Conservation (phyloP, 225 moss, liverwort and hornwort species). For the Asterella californica region DNA sequence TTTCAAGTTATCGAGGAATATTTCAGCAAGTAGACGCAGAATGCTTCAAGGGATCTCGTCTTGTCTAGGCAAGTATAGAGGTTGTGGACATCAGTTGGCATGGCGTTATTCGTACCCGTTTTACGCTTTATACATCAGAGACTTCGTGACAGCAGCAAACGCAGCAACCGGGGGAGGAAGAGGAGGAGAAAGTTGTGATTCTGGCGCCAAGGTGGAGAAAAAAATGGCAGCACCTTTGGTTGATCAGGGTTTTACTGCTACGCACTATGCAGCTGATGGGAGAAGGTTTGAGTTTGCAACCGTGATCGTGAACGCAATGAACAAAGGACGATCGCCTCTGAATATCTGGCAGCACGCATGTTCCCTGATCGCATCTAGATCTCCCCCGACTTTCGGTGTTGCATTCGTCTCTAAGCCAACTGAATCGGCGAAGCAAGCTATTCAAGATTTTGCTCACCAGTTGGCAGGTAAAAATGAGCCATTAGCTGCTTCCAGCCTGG, state of each 20-base stretch:
- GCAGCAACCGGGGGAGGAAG: background rate
- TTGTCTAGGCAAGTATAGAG: background rate
- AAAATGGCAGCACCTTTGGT: background rate
- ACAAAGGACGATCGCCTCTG: constrained; percentile 31
- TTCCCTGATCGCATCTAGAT: constrained; percentile 28
- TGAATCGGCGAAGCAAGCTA: constrained; percentile 32
- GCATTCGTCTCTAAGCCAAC: constrained; percentile 51
- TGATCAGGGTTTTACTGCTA: constrained; percentile 39
- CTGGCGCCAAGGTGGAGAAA: background rate
- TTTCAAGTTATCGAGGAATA: background rate
- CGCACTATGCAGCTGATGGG: constrained; percentile 34
- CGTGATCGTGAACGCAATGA: constrained; percentile 39
- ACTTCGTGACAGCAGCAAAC: background rate
- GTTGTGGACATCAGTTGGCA: background rate
- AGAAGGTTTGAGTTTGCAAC: constrained; percentile 45
- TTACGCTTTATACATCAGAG: background rate
- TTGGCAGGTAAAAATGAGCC: constrained; percentile 14
- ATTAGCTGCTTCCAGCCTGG: background rate
- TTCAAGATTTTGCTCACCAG: constrained; percentile 34
- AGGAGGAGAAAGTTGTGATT: background rate
- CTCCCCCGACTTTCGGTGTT: constrained; percentile 47
- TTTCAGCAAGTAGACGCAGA: background rate
- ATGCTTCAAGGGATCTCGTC: constrained; percentile 21
- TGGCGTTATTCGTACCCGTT: background rate
- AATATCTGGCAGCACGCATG: constrained; percentile 44